Conservation (phyloP, 2,329 filamentous ascomycete species). For the Orbilia javanica region DNA sequence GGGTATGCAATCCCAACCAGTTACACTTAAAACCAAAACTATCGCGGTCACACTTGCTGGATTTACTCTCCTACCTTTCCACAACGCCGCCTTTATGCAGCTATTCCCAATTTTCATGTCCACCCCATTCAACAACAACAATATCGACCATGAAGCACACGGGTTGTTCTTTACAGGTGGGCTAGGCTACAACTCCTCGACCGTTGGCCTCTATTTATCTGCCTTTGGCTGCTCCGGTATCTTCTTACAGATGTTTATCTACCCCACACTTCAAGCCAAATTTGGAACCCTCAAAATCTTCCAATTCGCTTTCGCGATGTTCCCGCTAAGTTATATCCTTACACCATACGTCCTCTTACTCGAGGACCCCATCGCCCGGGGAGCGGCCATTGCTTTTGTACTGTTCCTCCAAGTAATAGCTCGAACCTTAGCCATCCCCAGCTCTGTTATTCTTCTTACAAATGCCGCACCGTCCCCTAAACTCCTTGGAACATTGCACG, state of each 20-base stretch:
- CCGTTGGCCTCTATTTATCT: slow-evolving; percentile 82
- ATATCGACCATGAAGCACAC: slow-evolving; percentile 65
- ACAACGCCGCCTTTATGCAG: slow-evolving; percentile 80
- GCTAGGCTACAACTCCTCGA: slow-evolving; percentile 76
- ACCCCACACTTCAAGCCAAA: slow-evolving; percentile 75
- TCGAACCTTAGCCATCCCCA: slow-evolving; percentile 76
- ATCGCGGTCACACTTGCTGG: slow-evolving; percentile 70
- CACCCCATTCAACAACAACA: slow-evolving; percentile 71
- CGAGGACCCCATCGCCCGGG: slow-evolving; percentile 71
- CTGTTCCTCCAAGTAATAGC: slow-evolving; percentile 78
- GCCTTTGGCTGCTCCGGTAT: slow-evolving; percentile 82
- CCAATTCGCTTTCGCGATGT: slow-evolving; percentile 76
- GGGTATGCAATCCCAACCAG: slow-evolving; percentile 65
- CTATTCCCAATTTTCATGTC: slow-evolving; percentile 83
- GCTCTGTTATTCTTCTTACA: slow-evolving; percentile 73
- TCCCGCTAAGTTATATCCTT: slow-evolving; percentile 77
- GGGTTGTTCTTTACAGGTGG: slow-evolving; percentile 78
- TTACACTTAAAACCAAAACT: slow-evolving; percentile 72
- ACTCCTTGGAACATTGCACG: slow-evolving; percentile 72
- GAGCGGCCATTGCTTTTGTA: slow-evolving; percentile 75
- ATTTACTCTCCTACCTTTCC: slow-evolving; percentile 78
- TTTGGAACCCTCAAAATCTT: slow-evolving; percentile 78
- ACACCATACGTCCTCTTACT: slow-evolving; percentile 79
- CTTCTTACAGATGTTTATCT: slow-evolving; percentile 77
- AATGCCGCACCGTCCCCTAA: slow-evolving; percentile 73